Percentiles rank a stretch among this genome's conserved stretches.
Evolutionary conservation across 2,329 filamentous ascomycete species (phyloP).

Genomic region (Phoma herbarum): DNA sequence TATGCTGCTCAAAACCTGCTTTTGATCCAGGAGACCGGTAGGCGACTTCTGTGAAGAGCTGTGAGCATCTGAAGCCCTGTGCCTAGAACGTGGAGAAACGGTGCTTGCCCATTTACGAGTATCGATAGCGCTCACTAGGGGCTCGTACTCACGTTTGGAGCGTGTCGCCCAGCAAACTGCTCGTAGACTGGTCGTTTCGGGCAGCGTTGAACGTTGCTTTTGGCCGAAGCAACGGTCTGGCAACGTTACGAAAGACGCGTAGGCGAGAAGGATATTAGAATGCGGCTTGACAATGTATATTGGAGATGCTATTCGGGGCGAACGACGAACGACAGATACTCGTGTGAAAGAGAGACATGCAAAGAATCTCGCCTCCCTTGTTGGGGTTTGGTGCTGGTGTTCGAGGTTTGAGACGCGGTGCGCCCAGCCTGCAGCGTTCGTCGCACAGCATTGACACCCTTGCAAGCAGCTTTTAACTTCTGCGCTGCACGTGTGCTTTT

Average conservation of each 20-base stretch:
- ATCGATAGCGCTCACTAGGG: conserved; percentile 1
- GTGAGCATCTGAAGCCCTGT: background rate
- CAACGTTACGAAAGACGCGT: background rate
- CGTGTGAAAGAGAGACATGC: too few relatives aligned
- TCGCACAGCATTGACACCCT: conserved; percentile 6
- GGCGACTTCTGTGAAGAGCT: background rate
- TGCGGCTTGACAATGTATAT: too few relatives aligned
- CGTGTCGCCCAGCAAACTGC: background rate
- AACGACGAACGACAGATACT: background rate
- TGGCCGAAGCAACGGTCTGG: background rate
- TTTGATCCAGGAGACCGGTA: background rate
- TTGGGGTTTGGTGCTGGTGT: background rate
- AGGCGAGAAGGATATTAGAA: background rate
- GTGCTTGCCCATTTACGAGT: background rate
- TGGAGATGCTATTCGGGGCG: background rate
- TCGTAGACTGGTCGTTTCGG: conserved; percentile 1
- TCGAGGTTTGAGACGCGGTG: background rate
- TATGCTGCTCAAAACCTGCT: background rate
- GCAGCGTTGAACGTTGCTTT: conserved; percentile 7
- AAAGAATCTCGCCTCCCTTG: background rate
- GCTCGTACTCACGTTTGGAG: background rate
- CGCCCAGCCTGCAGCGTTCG: background rate
- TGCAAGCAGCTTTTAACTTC: background rate
- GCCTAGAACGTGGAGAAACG: background rate
- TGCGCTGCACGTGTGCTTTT: conserved; percentile 12